phyloP scores from a whole-genome alignment of 2,329 filamentous ascomycete genomes.

The Paracorniculantispora psalliotae region DNA sequence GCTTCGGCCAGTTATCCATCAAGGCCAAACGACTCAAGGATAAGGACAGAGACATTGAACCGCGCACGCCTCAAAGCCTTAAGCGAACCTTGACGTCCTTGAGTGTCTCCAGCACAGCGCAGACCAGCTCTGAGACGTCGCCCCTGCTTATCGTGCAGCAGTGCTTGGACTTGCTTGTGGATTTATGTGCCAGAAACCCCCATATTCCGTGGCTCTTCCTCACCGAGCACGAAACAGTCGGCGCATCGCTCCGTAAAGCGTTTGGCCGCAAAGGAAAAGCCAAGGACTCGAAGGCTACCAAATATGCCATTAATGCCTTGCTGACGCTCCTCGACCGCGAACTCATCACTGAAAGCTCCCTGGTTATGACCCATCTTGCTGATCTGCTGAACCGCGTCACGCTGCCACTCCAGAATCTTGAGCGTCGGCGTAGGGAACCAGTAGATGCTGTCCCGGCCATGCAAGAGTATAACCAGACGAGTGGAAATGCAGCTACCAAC shows the following conservation, averaged over 20 bases:
- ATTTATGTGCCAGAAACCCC: conserved; percentile 76
- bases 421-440: conserved; percentile 76
- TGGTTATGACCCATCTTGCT: conserved; percentile 91
- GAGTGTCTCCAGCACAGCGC: conserved; percentile 36
- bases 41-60: conserved; percentile 53
- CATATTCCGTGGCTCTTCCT: conserved; percentile 90
- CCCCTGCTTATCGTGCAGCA: conserved; percentile 95
- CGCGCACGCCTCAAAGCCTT: conserved; percentile 73
- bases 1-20: conserved; percentile 87
- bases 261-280: conserved; percentile 79
- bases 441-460: conserved; percentile 37
- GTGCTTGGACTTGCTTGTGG: conserved; percentile 79
- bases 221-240: conserved; percentile 79
- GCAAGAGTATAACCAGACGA: conserved; percentile 26
- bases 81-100: conserved; percentile 69
- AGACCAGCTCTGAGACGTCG: conserved; percentile 78
- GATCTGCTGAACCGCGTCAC: conserved; percentile 85
- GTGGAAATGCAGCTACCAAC: conserved; percentile 19
- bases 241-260: conserved; percentile 69
- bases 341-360: conserved; percentile 93
- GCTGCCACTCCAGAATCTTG: conserved; percentile 72
- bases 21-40: conserved; percentile 76
- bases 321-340: conserved; percentile 86
- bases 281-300: conserved; percentile 77
- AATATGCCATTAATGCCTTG: conserved; percentile 88